phyloP scores from a whole-genome alignment of 345 rosid species.

The Salix brachista region DNA sequence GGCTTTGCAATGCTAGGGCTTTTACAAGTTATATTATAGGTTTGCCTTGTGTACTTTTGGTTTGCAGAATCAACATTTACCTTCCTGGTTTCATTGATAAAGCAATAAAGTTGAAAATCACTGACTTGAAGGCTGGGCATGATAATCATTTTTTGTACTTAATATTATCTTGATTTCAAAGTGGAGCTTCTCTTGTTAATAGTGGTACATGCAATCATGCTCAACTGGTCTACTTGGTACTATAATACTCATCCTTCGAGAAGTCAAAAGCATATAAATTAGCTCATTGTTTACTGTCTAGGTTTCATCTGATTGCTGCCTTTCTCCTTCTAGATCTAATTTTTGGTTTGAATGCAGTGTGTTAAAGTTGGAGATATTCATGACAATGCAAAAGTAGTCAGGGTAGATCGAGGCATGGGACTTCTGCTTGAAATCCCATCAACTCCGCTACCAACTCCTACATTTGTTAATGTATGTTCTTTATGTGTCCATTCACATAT shows the following conservation, averaged over 20 bases:
- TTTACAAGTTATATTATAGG: background rate
- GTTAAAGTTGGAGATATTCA: conserved; percentile 67
- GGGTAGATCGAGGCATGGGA: conserved; percentile 80
- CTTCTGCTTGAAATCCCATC: conserved; percentile 89
- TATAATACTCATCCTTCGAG: background rate
- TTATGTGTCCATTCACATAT: conserved; percentile 5
- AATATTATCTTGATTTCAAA: background rate
- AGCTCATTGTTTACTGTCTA: background rate
- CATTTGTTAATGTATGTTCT: conserved; percentile 75
- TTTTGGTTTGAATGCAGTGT: conserved; percentile 49
- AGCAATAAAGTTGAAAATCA: background rate
- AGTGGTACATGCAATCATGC: background rate
- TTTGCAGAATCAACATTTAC: background rate
- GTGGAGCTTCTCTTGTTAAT: background rate
- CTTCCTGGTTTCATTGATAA: background rate
- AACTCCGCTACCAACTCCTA: conserved; percentile 52
- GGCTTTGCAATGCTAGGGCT: background rate
- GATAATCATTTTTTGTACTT: background rate
- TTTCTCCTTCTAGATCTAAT: background rate
- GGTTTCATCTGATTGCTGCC: background rate
- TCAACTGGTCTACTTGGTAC: background rate
- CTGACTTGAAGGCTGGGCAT: background rate
- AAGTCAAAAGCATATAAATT: background rate
- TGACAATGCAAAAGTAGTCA: conserved; percentile 73
- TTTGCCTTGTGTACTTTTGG: background rate